Conservation (phyloP, 164 flowering plant species). For the Liriodendron chinense region DNA sequence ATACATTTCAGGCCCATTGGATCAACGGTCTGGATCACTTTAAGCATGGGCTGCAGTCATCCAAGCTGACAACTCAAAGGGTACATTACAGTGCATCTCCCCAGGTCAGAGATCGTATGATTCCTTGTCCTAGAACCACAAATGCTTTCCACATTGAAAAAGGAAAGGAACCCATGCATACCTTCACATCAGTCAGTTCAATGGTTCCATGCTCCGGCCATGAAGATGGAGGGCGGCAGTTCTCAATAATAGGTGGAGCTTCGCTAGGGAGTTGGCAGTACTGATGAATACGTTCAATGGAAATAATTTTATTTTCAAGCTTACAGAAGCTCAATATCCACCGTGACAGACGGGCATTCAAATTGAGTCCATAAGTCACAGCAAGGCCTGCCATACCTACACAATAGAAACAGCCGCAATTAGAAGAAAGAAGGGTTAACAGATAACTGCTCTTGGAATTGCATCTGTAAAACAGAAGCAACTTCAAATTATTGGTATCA, state of each 20-base stretch:
- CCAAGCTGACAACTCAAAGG: neutral
- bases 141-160: neutral
- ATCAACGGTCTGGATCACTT: neutral
- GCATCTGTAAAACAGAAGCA: neutral
- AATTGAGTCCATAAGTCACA: constrained; percentile 90
- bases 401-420: constrained; percentile 13
- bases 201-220: constrained; percentile 92
- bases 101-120: neutral
- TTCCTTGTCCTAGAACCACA: neutral
- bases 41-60: neutral
- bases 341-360: constrained; percentile 91
- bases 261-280: constrained; percentile 83
- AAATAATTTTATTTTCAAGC: constrained; percentile 96
- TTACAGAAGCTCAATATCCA: constrained; percentile 99
- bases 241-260: constrained; percentile 77
- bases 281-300: constrained; percentile 93
- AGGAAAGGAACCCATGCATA: constrained; percentile 15
- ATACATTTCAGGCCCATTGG: neutral
- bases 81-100: neutral
- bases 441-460: neutral
- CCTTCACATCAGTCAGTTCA: constrained; percentile 83
- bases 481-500: neutral
- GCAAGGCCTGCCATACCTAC: constrained; percentile 99
- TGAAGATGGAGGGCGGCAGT: constrained; percentile 65
- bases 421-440: constrained; percentile 3